Evolutionary conservation across 2,329 filamentous ascomycete genomes (phyloP).

Genomic region (Sarocladiaceae sp.): DNA sequence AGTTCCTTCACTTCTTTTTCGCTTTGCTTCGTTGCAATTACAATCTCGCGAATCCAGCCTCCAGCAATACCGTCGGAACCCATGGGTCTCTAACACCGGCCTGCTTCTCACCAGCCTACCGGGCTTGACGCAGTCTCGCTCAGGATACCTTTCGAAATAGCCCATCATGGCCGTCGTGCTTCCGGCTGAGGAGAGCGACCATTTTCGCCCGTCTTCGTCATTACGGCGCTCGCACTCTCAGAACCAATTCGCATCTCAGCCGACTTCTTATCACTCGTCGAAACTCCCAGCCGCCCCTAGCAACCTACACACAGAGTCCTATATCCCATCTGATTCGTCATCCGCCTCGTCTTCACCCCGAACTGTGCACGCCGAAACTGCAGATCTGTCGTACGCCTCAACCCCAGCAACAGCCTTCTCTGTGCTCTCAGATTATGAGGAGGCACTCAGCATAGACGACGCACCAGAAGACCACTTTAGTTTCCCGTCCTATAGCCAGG

Average conservation of each 20-base stretch:
- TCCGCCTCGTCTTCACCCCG: constrained; percentile 55
- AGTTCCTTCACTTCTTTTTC: not conserved
- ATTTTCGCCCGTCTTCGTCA: constrained; percentile 46
- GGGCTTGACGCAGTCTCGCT: constrained; percentile 3
- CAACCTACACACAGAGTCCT: constrained; percentile 35
- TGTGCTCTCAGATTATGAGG: constrained; percentile 53
- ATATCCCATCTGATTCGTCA: constrained; percentile 44
- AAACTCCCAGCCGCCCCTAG: constrained; percentile 33
- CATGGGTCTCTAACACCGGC: constrained; percentile 6
- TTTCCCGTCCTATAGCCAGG: constrained; percentile 41
- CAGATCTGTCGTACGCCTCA: constrained; percentile 54
- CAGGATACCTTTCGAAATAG: not conserved
- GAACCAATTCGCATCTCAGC: constrained; percentile 46
- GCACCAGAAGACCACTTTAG: constrained; percentile 42
- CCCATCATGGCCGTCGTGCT: constrained; percentile 53
- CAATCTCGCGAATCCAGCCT: not conserved
- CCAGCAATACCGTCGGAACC: not conserved
- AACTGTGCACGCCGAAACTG: constrained; percentile 47
- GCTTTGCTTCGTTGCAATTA: not conserved
- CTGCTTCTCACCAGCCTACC: not conserved
- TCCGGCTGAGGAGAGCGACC: constrained; percentile 51
- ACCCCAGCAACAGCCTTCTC: constrained; percentile 62
- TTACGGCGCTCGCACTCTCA: constrained; percentile 59
- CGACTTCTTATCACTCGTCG: constrained; percentile 34
- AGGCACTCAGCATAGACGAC: constrained; percentile 38